Conservation (phyloP, 139 green algal genomes). For the Chlamydomonas urium region DNA sequence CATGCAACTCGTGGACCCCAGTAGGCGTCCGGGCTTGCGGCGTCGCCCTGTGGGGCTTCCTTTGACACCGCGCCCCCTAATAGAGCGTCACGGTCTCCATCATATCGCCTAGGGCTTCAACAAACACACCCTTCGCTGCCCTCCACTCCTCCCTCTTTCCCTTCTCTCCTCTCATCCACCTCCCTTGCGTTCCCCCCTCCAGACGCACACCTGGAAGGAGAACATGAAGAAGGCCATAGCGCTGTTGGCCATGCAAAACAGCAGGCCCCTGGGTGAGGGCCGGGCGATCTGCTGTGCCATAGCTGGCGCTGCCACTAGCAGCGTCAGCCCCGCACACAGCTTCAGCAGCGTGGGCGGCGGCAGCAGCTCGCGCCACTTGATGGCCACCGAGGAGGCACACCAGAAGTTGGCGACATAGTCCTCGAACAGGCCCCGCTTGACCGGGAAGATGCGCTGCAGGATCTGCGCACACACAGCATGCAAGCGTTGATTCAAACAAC, state of each 20-base stretch:
- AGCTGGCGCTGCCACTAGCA: conserved; percentile 53
- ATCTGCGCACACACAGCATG: conserved; percentile 34
- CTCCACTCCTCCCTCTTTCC: too few relatives aligned
- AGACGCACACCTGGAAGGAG: conserved; percentile 79
- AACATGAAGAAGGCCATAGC: conserved; percentile 94
- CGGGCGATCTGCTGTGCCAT: conserved; percentile 49
- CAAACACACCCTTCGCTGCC: too few relatives aligned
- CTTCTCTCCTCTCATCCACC: too few relatives aligned
- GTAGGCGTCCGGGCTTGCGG: too few relatives aligned
- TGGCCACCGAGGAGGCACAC: conserved; percentile 12
- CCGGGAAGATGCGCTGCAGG: conserved; percentile 76
- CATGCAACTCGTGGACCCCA: too few relatives aligned
- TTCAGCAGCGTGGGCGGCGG: conserved; percentile 35
- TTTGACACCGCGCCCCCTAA: too few relatives aligned
- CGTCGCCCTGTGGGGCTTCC: too few relatives aligned
- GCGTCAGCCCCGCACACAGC: conserved; percentile 54
- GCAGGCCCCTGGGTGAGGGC: conserved; percentile 60
- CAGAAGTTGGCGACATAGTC: conserved; percentile 93
- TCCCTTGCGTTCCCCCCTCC: too few relatives aligned
- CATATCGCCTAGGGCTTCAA: too few relatives aligned
- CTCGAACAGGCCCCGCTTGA: conserved; percentile 88
- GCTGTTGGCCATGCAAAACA: conserved; percentile 77
- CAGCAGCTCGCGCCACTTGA: conserved; percentile 17
- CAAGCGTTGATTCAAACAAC: too few relatives aligned
- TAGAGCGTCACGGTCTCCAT: too few relatives aligned